These are phyloP conservation scores for Sporobolomyces pararoseus DNA, from an alignment of 768 basidiomycete genomes.

Conservation along the genomic window DNA sequence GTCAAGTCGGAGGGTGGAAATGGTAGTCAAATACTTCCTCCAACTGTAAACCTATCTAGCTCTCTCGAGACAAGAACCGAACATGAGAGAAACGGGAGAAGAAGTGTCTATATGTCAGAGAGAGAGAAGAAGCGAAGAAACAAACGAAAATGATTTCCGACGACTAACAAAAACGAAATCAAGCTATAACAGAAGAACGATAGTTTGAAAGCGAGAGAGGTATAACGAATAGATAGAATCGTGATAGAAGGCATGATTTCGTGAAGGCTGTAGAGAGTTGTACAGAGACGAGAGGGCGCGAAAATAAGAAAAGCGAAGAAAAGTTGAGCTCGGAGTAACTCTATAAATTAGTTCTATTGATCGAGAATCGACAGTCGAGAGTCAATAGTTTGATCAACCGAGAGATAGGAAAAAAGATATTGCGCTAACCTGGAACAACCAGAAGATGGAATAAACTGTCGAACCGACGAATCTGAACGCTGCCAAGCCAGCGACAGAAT, in stretches of 20 bases:
- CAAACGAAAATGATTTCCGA: too few relatives aligned
- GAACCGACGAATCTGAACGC: slow-evolving; percentile 44
- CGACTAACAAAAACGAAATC: too few relatives aligned
- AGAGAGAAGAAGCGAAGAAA: too few relatives aligned
- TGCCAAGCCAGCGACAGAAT: slow-evolving; percentile 43
- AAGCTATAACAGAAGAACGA: too few relatives aligned
- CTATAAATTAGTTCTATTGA: background rate
- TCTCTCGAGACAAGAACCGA: background rate
- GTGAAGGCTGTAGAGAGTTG: too few relatives aligned
- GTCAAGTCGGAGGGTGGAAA: slow-evolving; percentile 29
- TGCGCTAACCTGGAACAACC: slow-evolving; percentile 26
- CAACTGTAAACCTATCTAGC: background rate
- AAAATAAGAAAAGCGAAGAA: too few relatives aligned
- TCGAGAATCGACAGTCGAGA: background rate
- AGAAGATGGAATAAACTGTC: slow-evolving; percentile 26
- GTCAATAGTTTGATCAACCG: background rate
- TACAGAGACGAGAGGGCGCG: too few relatives aligned
- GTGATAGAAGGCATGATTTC: too few relatives aligned
- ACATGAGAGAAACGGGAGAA: background rate
- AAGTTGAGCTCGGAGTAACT: too few relatives aligned
- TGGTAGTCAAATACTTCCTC: slow-evolving; percentile 16
- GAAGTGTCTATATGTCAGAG: background rate
- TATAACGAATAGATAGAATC: background rate
- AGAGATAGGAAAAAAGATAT: background rate
- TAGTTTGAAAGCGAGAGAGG: too few relatives aligned